Evolutionary conservation across 2,329 filamentous ascomycete genomes (phyloP).

Genomic region (Fonsecaea pedrosoi): DNA sequence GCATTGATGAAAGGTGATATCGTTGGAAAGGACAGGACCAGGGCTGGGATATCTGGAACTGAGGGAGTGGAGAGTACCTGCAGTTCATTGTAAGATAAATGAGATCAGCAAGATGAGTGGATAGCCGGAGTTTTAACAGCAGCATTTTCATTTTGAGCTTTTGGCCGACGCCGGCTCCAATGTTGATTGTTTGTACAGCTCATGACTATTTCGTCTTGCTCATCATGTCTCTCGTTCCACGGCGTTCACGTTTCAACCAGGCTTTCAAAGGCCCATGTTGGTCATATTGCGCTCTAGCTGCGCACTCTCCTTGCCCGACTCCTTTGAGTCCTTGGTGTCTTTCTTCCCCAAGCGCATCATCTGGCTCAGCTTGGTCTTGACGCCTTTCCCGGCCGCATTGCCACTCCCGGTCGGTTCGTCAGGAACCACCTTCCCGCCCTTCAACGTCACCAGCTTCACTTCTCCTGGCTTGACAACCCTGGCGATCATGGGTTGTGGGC

Average conservation of each 20-base stretch:
- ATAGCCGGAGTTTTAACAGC: neutral
- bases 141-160: conserved; percentile 7
- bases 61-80: neutral
- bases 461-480: conserved; percentile 30
- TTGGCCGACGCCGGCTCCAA: conserved; percentile 6
- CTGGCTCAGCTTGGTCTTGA: conserved; percentile 22
- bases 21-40: neutral
- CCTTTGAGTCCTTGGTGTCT: conserved; percentile 12
- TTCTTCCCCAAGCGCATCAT: conserved; percentile 20
- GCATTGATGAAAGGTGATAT: conserved; percentile 14
- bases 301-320: conserved; percentile 10
- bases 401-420: neutral
- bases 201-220: neutral
- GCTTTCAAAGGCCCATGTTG: conserved; percentile 13
- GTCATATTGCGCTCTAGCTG: conserved; percentile 12
- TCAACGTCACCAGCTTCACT: conserved; percentile 31
- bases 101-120: neutral
- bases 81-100: conserved; percentile 20
- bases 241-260: neutral
- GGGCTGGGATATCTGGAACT: neutral
- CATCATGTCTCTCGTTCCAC: neutral
- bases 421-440: conserved; percentile 20
- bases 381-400: conserved; percentile 8
- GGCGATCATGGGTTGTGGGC: conserved; percentile 10
- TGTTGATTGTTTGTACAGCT: conserved; percentile 5